phyloP scores from a whole-genome alignment of 108 stramenopile genomes.

The Fistulifera pelliculosa region DNA sequence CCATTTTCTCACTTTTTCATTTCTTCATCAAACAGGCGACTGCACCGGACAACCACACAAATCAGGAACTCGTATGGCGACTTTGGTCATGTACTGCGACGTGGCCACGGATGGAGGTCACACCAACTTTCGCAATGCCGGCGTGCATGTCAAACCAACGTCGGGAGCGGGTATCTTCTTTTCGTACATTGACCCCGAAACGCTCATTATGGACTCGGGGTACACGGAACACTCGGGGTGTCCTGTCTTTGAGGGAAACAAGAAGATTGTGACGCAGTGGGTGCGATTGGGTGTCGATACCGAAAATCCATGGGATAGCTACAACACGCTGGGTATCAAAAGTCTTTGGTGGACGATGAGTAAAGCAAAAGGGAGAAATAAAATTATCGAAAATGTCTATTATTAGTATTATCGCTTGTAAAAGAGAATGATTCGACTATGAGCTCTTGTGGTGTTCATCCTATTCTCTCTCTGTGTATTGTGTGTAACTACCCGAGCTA shows the following conservation, averaged over 20 bases:
- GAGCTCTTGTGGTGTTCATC: no score
- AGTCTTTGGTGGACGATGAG: slow-evolving; percentile 2
- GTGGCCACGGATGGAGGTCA: slow-evolving; percentile 73
- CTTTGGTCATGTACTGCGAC: slow-evolving; percentile 90
- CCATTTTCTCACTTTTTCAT: neutral
- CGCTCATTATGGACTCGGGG: slow-evolving; percentile 48
- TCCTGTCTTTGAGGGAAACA: slow-evolving; percentile 79
- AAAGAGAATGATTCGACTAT: no score
- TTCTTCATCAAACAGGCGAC: no score
- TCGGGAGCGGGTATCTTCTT: slow-evolving; percentile 69
- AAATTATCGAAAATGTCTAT: no score
- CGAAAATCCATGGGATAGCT: slow-evolving; percentile 78
- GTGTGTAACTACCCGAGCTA: no score
- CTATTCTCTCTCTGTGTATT: no score
- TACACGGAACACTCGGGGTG: slow-evolving; percentile 83
- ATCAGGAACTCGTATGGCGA: slow-evolving; percentile 73
- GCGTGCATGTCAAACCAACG: slow-evolving; percentile 69
- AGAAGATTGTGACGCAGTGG: slow-evolving; percentile 90
- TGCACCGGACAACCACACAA: slow-evolving; percentile 61
- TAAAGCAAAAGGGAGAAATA: no score
- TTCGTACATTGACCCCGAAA: slow-evolving; percentile 62
- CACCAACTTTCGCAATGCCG: slow-evolving; percentile 80
- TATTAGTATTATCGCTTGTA: no score
- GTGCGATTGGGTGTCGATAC: slow-evolving; percentile 82
- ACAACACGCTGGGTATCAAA: slow-evolving; percentile 53